Percentiles rank a stretch among this genome's conserved stretches.
phyloP scores from a whole-genome alignment of 1,139 yeast species.

The Magnusiomyces sp. region DNA sequence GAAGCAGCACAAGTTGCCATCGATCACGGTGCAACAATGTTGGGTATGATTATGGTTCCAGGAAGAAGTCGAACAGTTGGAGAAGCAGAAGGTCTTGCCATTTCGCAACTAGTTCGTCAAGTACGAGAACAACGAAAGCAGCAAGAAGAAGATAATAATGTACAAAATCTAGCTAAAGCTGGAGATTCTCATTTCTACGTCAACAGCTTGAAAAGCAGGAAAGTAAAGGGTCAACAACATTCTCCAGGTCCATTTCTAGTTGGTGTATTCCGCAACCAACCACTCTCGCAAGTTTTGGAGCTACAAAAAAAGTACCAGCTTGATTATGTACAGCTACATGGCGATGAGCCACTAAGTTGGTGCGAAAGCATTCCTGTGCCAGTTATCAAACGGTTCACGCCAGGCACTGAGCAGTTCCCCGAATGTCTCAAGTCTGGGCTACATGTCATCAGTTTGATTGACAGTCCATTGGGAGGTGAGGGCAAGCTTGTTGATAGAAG shows the following conservation, averaged over 20 bases:
- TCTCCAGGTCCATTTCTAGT: slow-evolving; percentile 56
- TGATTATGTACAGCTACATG: slow-evolving; percentile 86
- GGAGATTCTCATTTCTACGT: neutral
- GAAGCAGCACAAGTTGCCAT: slow-evolving; percentile 68
- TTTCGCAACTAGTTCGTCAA: slow-evolving; percentile 34
- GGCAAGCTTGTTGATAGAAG: slow-evolving; percentile 74
- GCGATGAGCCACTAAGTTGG: slow-evolving; percentile 65
- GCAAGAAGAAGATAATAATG: neutral
- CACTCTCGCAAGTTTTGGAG: slow-evolving; percentile 48
- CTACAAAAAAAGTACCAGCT: slow-evolving; percentile 43
- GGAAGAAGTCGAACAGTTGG: slow-evolving; percentile 64
- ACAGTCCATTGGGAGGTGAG: slow-evolving; percentile 88
- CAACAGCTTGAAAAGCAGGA: neutral
- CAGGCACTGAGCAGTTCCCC: slow-evolving; percentile 41
- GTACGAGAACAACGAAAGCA: neutral
- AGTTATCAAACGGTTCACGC: slow-evolving; percentile 66
- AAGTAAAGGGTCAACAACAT: no score
- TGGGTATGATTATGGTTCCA: slow-evolving; percentile 87
- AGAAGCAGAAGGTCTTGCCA: slow-evolving; percentile 43
- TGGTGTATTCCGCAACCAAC: slow-evolving; percentile 86
- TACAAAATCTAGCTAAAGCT: neutral
- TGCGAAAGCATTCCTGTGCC: slow-evolving; percentile 44
- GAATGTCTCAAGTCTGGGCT: slow-evolving; percentile 32
- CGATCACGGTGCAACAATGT: slow-evolving; percentile 58
- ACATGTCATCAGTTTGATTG: slow-evolving; percentile 58